These are phyloP conservation scores for Phytopythium aichiense DNA, from an alignment of 352 stramenopile species.

Conservation along the genomic window DNA sequence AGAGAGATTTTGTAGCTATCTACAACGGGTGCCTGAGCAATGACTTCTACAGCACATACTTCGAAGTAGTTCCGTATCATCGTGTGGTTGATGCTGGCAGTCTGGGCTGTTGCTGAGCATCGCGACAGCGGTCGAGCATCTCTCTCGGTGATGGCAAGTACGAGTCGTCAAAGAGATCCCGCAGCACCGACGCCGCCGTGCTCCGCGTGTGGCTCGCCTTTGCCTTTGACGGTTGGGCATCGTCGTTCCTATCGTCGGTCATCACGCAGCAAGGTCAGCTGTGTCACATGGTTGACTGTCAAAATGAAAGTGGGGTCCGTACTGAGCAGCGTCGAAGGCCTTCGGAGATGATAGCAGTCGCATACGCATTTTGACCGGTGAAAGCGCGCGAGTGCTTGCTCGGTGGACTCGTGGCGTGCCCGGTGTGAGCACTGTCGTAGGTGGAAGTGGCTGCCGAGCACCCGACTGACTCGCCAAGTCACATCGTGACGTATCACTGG, in stretches of 20 bases:
- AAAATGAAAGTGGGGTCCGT: not conserved
- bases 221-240: not conserved
- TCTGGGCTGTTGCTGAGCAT: not conserved
- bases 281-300: not conserved
- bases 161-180: conserved; percentile 55
- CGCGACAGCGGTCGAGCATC: conserved; percentile 40
- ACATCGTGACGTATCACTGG: conserved; percentile 44
- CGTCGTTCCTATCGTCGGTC: not conserved
- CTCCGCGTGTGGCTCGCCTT: conserved; percentile 8
- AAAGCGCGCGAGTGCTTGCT: not conserved
- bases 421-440: conserved; percentile 9
- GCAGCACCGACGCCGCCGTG: conserved; percentile 20
- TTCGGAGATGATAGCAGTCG: not conserved
- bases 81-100: not conserved
- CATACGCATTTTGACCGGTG: conserved; percentile 1
- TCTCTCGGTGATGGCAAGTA: conserved; percentile 55
- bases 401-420: not conserved
- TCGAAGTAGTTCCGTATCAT: not conserved
- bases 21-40: not conserved
- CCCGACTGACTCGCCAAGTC: conserved; percentile 14
- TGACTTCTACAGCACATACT: not conserved
- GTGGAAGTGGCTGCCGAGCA: conserved; percentile 9
- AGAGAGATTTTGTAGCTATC: not conserved
- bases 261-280: not conserved
- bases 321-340: not conserved